Evolutionary conservation across 495 filamentous ascomycete species (phyloP).

Genomic region (Oleoguttula mirabilis): DNA sequence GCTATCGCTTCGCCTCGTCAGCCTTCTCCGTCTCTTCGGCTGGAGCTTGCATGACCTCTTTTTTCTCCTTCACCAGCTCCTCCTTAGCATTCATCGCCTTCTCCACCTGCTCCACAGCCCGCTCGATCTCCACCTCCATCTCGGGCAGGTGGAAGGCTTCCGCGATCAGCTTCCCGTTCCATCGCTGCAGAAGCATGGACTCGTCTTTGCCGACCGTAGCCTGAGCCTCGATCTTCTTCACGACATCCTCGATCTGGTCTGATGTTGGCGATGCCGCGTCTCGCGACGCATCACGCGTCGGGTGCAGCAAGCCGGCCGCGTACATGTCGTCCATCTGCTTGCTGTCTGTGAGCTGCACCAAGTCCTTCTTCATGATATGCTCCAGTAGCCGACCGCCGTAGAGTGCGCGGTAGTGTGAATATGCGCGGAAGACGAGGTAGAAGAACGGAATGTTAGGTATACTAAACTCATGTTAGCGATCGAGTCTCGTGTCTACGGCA

Average conservation of each 20-base stretch:
- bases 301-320: slow-evolving; percentile 29
- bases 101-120: slow-evolving; percentile 80
- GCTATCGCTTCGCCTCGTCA: slow-evolving; percentile 1
- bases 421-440: slow-evolving; percentile 74
- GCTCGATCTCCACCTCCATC: slow-evolving; percentile 75
- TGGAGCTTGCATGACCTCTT: slow-evolving; percentile 8
- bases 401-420: slow-evolving; percentile 63
- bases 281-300: slow-evolving; percentile 24
- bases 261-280: slow-evolving; percentile 21
- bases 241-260: slow-evolving; percentile 39
- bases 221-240: slow-evolving; percentile 47
- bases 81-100: slow-evolving; percentile 37
- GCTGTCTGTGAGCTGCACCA: slow-evolving; percentile 52
- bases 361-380: slow-evolving; percentile 59
- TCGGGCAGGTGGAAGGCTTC: slow-evolving; percentile 48
- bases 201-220: slow-evolving; percentile 27
- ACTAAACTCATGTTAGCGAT: slow-evolving; percentile 37
- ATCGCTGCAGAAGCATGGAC: slow-evolving; percentile 31
- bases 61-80: slow-evolving; percentile 35
- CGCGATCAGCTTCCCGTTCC: slow-evolving; percentile 35
- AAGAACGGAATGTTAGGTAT: slow-evolving; percentile 97
- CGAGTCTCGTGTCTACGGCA: not conserved
- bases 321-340: slow-evolving; percentile 63
- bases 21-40: not conserved
- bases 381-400: slow-evolving; percentile 75